Conservation (phyloP, 495 filamentous ascomycete genomes). For the Xylaria castorea region DNA sequence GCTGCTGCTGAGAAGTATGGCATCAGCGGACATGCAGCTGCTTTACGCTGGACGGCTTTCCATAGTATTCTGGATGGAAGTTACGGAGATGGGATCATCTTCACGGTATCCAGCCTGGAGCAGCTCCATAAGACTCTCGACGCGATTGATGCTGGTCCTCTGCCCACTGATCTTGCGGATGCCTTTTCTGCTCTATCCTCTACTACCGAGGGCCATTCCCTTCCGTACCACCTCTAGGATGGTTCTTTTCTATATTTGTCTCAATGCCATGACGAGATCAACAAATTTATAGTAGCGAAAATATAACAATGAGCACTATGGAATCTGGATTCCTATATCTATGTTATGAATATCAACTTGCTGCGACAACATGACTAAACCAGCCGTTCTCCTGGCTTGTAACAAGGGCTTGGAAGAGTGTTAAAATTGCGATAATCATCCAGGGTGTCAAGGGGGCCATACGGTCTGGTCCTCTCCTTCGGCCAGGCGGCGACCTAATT, state of each 20-base stretch:
- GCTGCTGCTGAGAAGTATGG: conserved; percentile 34
- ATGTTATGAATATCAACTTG: too few species aligned
- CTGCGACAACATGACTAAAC: too few species aligned
- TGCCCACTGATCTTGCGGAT: conserved; percentile 59
- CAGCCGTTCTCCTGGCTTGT: too few species aligned
- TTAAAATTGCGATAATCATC: too few species aligned
- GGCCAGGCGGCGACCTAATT: too few species aligned
- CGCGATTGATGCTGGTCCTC: conserved; percentile 61
- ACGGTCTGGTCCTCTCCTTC: too few species aligned
- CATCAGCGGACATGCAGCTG: conserved; percentile 46
- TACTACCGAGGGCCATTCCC: conserved; percentile 39
- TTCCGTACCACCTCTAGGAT: conserved; percentile 34
- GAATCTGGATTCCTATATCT: too few species aligned
- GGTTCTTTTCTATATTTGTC: not conserved
- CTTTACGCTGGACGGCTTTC: conserved; percentile 49
- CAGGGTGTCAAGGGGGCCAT: too few species aligned
- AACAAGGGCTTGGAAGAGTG: too few species aligned
- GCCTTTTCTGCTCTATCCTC: conserved; percentile 56
- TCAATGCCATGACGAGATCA: not conserved
- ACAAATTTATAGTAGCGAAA: too few species aligned
- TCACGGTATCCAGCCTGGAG: conserved; percentile 57
- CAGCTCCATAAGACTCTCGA: conserved; percentile 62
- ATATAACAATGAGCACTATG: too few species aligned
- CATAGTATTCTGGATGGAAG: conserved; percentile 41
- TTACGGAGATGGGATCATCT: conserved; percentile 57